Evolutionary conservation across 2,329 filamentous ascomycete species (phyloP).

Genomic region (Xylaria sp.): DNA sequence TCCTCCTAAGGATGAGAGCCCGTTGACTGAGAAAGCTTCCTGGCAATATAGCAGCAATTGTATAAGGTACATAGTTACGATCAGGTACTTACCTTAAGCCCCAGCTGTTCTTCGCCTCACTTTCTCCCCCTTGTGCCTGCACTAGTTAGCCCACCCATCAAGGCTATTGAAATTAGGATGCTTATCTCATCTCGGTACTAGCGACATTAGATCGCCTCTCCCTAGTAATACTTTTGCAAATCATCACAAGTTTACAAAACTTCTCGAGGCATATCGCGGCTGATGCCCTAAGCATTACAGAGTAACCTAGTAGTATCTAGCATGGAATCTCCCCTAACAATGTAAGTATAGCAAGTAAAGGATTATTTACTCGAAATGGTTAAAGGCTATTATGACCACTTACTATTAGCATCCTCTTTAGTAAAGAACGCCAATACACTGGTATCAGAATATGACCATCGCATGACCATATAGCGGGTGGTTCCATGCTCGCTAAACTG

Average conservation of each 20-base stretch:
- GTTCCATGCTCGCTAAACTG: not conserved
- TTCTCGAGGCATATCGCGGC: slow-evolving; percentile 26
- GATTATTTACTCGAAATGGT: slow-evolving; percentile 4
- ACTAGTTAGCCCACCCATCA: slow-evolving; percentile 12
- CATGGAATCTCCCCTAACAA: not conserved
- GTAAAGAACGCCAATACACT: not conserved
- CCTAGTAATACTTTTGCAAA: slow-evolving; percentile 18
- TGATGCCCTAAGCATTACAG: not conserved
- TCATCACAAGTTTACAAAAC: slow-evolving; percentile 9
- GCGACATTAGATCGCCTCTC: slow-evolving; percentile 12
- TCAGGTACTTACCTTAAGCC: not conserved
- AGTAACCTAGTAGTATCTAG: not conserved
- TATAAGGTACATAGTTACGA: not conserved
- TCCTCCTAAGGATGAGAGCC: too few relatives aligned
- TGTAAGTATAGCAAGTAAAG: not conserved
- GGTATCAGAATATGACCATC: not conserved
- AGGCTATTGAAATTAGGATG: slow-evolving; percentile 33
- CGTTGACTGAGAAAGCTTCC: too few relatives aligned
- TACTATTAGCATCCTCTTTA: not conserved
- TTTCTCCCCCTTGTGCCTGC: slow-evolving; percentile 11
- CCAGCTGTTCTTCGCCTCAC: slow-evolving; percentile 20
- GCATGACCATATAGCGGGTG: too few relatives aligned
- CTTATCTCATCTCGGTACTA: slow-evolving; percentile 37
- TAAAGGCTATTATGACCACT: not conserved
- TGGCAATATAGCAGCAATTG: not conserved